Evolutionary conservation across 768 basidiomycete species (phyloP), one percentile per base, ranked within the genome.

Genomic region (Leccinum longicurvipes): DNA sequence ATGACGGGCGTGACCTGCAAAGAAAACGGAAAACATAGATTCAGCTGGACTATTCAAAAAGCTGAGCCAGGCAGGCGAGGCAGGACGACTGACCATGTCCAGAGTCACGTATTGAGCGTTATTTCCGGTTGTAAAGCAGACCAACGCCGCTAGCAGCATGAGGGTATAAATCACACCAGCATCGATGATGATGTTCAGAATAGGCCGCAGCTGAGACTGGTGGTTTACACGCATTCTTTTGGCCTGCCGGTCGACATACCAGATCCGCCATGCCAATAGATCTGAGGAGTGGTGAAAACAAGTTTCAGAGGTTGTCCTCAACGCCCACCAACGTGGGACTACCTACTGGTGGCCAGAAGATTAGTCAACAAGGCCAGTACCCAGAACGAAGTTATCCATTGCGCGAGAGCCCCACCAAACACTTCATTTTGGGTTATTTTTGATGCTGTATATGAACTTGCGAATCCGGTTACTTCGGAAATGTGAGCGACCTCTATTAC

Each of bases 91-190:
- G 11, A 76, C 75, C 63, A 72, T 67, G 60, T 73, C 70, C 21
- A 77, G 59, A 1, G 76, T 48, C 28, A 77, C 63, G 32, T 71
- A 74, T 47, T 73, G 68, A 5, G 63, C 63, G 19, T 73, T 71
- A n/a, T 66, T 68, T 15, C 59, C 39, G 5, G 58, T 54, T 4
- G 61, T 53, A 50, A 71, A 75, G 29, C 67, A 67, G 3, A 70
- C 56, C 28, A 77, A 56, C 2, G 70, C 67, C 9, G 68, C 60
- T 29, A 71, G 51, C 51, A 76, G 69, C 2, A 73, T 70, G 50
- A 72, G 2, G 2, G 74, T 73, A 53, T 77, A 77, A 6, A 77
- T 63, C 11, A 63, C 60, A 21, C 75, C 76, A 10, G 74, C 70
- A 50, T 77, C 76, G 48, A 76, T 50, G 47, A 76, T 61, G 29